A percentile compares a stretch with the other conserved stretches of the same genome.
Evolutionary conservation across 2,329 filamentous ascomycete genomes (phyloP).

Genomic region (Phyllosticta capitalensis): DNA sequence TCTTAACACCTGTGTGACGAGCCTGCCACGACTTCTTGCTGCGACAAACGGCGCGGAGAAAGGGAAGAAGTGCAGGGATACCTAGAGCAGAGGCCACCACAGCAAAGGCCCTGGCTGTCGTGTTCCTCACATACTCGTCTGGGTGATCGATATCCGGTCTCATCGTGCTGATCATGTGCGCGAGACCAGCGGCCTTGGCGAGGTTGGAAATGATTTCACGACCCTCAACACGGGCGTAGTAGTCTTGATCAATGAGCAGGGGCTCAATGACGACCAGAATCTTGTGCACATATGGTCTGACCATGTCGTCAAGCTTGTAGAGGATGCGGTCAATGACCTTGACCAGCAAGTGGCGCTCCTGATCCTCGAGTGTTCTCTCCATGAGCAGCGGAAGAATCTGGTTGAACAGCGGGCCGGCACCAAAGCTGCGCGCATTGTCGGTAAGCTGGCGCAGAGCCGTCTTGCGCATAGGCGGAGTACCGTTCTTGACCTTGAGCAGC

Average conservation of each 20-base stretch:
- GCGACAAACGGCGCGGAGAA: slow-evolving; percentile 88
- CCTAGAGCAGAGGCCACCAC: slow-evolving; percentile 94
- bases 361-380: slow-evolving; percentile 96
- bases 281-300: slow-evolving; percentile 94
- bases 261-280: slow-evolving; percentile 98
- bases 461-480: slow-evolving; percentile 96
- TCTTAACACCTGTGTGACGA: slow-evolving; percentile 95
- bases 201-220: slow-evolving; percentile 98
- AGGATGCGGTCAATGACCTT: slow-evolving; percentile 98
- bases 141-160: slow-evolving; percentile 96
- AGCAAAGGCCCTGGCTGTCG: slow-evolving; percentile 90
- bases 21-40: slow-evolving; percentile 99
- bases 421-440: slow-evolving; percentile 93
- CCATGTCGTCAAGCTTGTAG: slow-evolving; percentile 95
- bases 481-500: slow-evolving; percentile 96
- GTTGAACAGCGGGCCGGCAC: slow-evolving; percentile 88
- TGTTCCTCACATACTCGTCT: slow-evolving; percentile 97
- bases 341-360: slow-evolving; percentile 94
- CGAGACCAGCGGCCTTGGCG: slow-evolving; percentile 89
- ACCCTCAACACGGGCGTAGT: slow-evolving; percentile 95
- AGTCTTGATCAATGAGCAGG: slow-evolving; percentile 98
- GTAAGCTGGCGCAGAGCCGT: slow-evolving; percentile 94
- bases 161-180: slow-evolving; percentile 99
- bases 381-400: slow-evolving; percentile 94
- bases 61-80: slow-evolving; percentile 89